Conservation (phyloP, 2,329 filamentous ascomycete species). For the Verticillium nubilum region DNA sequence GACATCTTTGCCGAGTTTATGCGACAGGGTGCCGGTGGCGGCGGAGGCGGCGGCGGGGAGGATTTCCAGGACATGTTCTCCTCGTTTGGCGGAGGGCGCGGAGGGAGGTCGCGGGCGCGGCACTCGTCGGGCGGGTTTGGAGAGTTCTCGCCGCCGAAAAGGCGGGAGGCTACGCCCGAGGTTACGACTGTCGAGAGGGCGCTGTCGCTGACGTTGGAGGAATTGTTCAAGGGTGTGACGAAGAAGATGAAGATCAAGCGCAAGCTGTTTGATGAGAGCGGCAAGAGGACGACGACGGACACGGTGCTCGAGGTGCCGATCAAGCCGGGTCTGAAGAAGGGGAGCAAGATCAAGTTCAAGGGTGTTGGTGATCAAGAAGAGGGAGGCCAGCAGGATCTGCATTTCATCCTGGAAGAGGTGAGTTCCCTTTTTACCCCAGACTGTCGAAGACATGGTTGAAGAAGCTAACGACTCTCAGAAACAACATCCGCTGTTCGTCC, state of each 20-base stretch:
- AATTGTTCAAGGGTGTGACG: conserved; percentile 77
- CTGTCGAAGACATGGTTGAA: not conserved
- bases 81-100: conserved; percentile 38
- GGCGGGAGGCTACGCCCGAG: conserved; percentile 63
- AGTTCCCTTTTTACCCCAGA: conserved; percentile 25
- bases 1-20: conserved; percentile 84
- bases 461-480: conserved; percentile 58
- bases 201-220: conserved; percentile 76
- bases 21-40: conserved; percentile 43
- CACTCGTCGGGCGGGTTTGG: conserved; percentile 28
- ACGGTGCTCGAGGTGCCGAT: conserved; percentile 92
- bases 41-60: conserved; percentile 32
- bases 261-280: conserved; percentile 83
- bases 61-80: conserved; percentile 52
- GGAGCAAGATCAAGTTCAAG: conserved; percentile 97
- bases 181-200: conserved; percentile 86
- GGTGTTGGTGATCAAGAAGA: conserved; percentile 98
- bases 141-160: conserved; percentile 11
- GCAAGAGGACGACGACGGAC: conserved; percentile 82
- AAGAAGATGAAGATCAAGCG: conserved; percentile 99
- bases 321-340: conserved; percentile 91
- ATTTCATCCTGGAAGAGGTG: conserved; percentile 93
- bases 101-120: conserved; percentile 37
- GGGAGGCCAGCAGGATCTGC: conserved; percentile 89
- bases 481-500: conserved; percentile 75